These are phyloP conservation scores for Collybia nuda DNA, from an alignment of 768 basidiomycete species.

Conservation along the genomic window DNA sequence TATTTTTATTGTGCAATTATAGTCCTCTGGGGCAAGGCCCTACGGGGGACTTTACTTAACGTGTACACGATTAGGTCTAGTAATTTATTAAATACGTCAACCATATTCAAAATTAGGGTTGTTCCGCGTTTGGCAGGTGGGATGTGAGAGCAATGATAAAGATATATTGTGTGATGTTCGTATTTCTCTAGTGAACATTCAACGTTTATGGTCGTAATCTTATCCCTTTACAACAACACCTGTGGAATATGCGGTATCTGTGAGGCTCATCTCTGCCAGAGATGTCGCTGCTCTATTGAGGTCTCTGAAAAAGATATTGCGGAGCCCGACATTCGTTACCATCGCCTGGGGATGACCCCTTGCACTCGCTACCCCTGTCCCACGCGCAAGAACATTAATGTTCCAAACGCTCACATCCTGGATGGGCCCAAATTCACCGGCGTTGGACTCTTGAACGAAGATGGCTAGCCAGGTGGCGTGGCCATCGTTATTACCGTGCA, in stretches of 20 bases:
- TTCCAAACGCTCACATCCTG: neutral
- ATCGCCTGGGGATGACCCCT: neutral
- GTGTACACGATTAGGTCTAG: too few species aligned
- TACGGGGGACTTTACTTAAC: too few species aligned
- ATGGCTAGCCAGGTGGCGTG: constrained; percentile 5
- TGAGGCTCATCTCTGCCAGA: neutral
- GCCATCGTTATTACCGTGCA: constrained; percentile 5
- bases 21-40: too few species aligned
- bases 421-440: constrained; percentile 1
- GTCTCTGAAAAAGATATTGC: constrained; percentile 3
- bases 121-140: too few species aligned
- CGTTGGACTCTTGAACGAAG: constrained; percentile 1
- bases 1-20: too few species aligned
- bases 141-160: too few species aligned
- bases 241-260: neutral
- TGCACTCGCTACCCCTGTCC: constrained; percentile 1
- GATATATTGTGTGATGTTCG: too few species aligned
- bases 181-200: too few species aligned
- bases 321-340: constrained; percentile 1
- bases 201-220: too few species aligned
- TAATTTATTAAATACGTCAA: too few species aligned
- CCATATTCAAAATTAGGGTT: too few species aligned
- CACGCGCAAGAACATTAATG: neutral
- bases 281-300: constrained; percentile 1
- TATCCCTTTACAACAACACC: neutral